Evolutionary conservation across 192 early-diverging fungal species (phyloP).

Genomic region (Rhizophagus clarus): DNA sequence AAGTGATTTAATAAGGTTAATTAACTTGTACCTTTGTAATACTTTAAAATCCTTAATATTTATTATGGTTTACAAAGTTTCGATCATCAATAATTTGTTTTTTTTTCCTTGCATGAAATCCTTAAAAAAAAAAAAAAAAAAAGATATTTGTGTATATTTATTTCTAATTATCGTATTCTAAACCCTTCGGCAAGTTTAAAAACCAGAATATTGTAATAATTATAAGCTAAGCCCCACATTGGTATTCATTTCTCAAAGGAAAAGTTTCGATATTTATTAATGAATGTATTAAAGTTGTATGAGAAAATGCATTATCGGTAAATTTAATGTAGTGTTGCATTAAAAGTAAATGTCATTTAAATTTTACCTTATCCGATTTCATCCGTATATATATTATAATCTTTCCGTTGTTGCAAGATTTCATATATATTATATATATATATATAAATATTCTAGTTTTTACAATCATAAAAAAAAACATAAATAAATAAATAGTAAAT

Average conservation of each 20-base stretch:
- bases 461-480: no score
- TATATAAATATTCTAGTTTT: no score
- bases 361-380: background rate
- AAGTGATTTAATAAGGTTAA: background rate
- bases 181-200: background rate
- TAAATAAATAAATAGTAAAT: no score
- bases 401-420: background rate
- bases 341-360: background rate
- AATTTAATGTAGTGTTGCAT: background rate
- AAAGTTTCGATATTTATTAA: background rate
- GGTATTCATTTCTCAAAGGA: background rate
- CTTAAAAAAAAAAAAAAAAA: no score
- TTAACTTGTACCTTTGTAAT: background rate
- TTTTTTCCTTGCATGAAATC: background rate
- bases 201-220: background rate
- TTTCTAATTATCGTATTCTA: background rate
- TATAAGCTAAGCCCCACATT: background rate
- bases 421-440: no score
- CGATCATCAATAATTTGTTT: background rate
- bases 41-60: background rate
- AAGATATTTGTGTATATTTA: background rate
- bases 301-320: background rate
- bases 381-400: background rate
- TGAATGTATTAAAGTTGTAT: background rate
- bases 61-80: background rate